These are phyloP conservation scores for Udeniomyces megalosporus DNA, from an alignment of 768 basidiomycete species.

Conservation along the genomic window DNA sequence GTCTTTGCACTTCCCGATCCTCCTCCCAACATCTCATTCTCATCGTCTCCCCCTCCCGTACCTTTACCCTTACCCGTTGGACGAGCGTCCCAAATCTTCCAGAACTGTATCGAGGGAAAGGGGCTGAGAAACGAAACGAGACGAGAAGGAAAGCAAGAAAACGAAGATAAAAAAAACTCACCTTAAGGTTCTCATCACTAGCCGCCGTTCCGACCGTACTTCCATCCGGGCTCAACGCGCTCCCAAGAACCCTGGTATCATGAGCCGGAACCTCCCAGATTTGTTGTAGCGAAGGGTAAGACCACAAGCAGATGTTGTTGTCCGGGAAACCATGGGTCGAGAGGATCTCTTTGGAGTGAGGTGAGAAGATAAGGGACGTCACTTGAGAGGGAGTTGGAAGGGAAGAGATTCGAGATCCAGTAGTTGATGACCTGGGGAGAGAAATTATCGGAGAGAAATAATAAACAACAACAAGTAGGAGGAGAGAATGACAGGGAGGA, in stretches of 20 bases:
- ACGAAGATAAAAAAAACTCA: neutral
- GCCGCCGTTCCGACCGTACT: conserved; percentile 84
- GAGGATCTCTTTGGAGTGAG: conserved; percentile 72
- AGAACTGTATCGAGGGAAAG: conserved; percentile 38
- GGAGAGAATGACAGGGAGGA: conserved; percentile 65
- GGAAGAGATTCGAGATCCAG: conserved; percentile 77
- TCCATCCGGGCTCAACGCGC: conserved; percentile 69
- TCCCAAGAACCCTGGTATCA: conserved; percentile 75
- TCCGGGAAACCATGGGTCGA: conserved; percentile 85
- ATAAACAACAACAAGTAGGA: neutral
- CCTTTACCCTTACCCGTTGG: conserved; percentile 13
- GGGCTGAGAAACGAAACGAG: neutral
- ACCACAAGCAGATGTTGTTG: conserved; percentile 32
- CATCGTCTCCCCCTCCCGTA: conserved; percentile 22
- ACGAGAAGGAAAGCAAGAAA: no score
- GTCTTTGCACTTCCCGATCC: conserved; percentile 4
- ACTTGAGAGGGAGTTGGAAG: conserved; percentile 78
- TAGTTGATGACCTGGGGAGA: conserved; percentile 30
- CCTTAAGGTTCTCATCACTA: conserved; percentile 84
- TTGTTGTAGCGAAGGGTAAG: conserved; percentile 66
- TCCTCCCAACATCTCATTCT: conserved; percentile 15
- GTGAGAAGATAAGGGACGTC: conserved; percentile 74
- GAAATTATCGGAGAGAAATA: no score
- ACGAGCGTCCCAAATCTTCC: conserved; percentile 40
- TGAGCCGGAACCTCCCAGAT: conserved; percentile 82